A percentile compares a stretch with the other conserved stretches of the same genome.
These are phyloP conservation scores for Serendipita vermifera DNA, from an alignment of 768 basidiomycete genomes.

Conservation along the genomic window DNA sequence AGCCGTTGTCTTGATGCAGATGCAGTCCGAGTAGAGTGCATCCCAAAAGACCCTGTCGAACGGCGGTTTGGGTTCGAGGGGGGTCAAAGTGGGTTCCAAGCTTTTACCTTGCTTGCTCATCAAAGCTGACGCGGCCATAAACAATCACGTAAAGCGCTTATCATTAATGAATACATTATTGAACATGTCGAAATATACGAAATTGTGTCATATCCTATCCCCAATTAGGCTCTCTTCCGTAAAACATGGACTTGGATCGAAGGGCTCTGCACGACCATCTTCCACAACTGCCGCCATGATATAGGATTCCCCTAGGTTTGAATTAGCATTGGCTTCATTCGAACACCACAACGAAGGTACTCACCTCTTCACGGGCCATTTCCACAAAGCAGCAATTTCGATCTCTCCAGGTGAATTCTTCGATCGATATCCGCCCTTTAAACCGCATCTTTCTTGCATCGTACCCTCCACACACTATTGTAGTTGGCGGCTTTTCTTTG, in stretches of 20 bases:
- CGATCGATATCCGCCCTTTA: slow-evolving; percentile 66
- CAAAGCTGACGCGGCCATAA: too few relatives aligned
- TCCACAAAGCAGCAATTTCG: slow-evolving; percentile 39
- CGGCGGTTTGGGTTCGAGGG: too few relatives aligned
- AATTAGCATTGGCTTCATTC: background rate
- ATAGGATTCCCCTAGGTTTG: slow-evolving; percentile 55
- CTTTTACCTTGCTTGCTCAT: too few relatives aligned
- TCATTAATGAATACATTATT: too few relatives aligned
- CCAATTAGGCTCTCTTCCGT: slow-evolving; percentile 11
- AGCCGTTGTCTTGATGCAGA: too few relatives aligned
- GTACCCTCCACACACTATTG: slow-evolving; percentile 41
- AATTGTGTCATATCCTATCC: too few relatives aligned
- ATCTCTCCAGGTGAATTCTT: slow-evolving; percentile 40
- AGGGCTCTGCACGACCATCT: slow-evolving; percentile 39
- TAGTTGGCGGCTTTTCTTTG: slow-evolving; percentile 8
- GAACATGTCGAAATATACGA: too few relatives aligned
- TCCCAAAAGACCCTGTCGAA: too few relatives aligned
- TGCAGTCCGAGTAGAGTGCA: too few relatives aligned
- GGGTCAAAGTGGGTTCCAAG: too few relatives aligned
- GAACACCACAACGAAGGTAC: background rate
- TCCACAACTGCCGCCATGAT: slow-evolving; percentile 69
- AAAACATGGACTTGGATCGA: slow-evolving; percentile 47
- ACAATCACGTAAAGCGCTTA: too few relatives aligned
- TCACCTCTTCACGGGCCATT: slow-evolving; percentile 15
- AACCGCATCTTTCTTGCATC: slow-evolving; percentile 51